Evolutionary conservation across 257 asterid genomes (phyloP).

Genomic region (Ligustrum vulgare): DNA sequence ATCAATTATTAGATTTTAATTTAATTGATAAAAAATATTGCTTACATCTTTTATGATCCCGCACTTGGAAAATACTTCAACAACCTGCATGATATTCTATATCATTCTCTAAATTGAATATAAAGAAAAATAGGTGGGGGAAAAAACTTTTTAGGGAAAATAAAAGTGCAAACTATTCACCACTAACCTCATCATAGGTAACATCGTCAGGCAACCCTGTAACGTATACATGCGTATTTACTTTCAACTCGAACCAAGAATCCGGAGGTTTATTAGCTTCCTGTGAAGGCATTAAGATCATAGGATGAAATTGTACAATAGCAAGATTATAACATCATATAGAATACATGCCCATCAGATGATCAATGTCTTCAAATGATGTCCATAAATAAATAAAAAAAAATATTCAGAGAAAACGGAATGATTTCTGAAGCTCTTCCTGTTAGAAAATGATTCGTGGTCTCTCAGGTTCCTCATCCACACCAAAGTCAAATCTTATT

Average conservation of each 20-base stretch:
- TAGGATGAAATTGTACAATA: conserved; percentile 14
- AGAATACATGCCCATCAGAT: not conserved
- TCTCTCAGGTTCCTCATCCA: not conserved
- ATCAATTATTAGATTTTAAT: not conserved
- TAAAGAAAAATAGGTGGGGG: not conserved
- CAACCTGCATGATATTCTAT: conserved; percentile 56
- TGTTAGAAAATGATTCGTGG: not conserved
- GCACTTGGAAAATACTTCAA: conserved; percentile 86
- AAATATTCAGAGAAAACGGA: not conserved
- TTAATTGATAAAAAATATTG: conserved; percentile 13
- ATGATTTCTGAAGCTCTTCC: not conserved
- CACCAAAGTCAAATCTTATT: not conserved
- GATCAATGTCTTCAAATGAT: not conserved
- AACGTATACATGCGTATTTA: conserved; percentile 90
- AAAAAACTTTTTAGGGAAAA: not conserved
- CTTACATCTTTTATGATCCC: conserved; percentile 94
- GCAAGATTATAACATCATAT: not conserved
- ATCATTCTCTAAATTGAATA: conserved; percentile 23
- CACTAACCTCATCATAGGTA: conserved; percentile 79
- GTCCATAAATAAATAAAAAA: not conserved
- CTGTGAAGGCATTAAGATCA: conserved; percentile 34
- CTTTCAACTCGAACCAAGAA: conserved; percentile 95
- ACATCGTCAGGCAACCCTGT: conserved; percentile 97
- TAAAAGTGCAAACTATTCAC: conserved; percentile 4
- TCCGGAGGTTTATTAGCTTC: conserved; percentile 97